Percentiles rank a stretch among this genome's conserved stretches.
Evolutionary conservation across 805 yeast species (phyloP).

Genomic region (Spathaspora hagerdaliae): DNA sequence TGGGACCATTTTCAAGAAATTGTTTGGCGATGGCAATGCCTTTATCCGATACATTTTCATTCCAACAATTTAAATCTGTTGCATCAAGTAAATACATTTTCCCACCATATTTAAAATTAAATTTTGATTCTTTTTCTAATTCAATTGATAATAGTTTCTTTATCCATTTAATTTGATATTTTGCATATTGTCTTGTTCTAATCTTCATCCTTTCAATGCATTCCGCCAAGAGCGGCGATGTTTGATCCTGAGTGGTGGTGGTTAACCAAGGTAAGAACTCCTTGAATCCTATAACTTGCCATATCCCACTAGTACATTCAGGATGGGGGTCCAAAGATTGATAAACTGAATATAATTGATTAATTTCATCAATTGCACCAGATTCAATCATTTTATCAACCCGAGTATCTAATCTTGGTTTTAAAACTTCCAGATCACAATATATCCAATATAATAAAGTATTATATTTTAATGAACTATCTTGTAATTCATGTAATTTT

Average conservation of each 20-base stretch:
- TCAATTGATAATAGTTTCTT: conserved; percentile 63
- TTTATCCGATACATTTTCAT: conserved; percentile 46
- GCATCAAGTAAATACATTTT: conserved; percentile 71
- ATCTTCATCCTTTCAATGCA: conserved; percentile 77
- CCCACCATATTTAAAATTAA: conserved; percentile 54
- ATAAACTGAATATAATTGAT: conserved; percentile 50
- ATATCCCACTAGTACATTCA: conserved; percentile 68
- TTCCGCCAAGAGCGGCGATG: conserved; percentile 22
- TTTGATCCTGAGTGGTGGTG: conserved; percentile 7
- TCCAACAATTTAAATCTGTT: conserved; percentile 65
- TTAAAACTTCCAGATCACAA: conserved; percentile 55
- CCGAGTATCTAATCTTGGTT: conserved; percentile 63
- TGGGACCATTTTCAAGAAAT: conserved; percentile 27
- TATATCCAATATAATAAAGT: conserved; percentile 81
- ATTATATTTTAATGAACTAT: conserved; percentile 51
- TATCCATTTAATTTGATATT: conserved; percentile 89
- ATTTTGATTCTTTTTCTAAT: conserved; percentile 43
- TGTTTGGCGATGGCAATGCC: conserved; percentile 49
- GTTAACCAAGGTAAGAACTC: conserved; percentile 75
- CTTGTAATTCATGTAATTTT: conserved; percentile 33
- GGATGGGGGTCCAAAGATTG: conserved; percentile 30
- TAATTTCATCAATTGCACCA: conserved; percentile 72
- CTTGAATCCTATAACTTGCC: conserved; percentile 94
- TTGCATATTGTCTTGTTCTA: conserved; percentile 82
- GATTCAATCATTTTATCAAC: conserved; percentile 77